Percentiles rank a stretch among this genome's conserved stretches.
phyloP scores from a whole-genome alignment of 805 yeast species.

The Tetrapisispora arboricola region DNA sequence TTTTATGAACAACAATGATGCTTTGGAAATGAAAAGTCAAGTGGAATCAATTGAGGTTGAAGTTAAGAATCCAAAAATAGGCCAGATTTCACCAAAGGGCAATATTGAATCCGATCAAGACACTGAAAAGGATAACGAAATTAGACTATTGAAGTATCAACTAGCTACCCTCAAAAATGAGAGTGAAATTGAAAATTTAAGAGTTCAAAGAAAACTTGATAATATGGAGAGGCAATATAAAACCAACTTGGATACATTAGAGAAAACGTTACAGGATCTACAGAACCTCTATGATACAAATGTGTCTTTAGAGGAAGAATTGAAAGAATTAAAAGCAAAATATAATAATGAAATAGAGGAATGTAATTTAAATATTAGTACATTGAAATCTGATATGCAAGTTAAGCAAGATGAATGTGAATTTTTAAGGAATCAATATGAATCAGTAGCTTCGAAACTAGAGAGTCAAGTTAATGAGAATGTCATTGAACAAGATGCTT shows the following conservation, averaged over 20 bases:
- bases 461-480: conserved; percentile 11
- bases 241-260: conserved; percentile 24
- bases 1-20: not conserved
- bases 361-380: conserved; percentile 26
- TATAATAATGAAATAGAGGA: conserved; percentile 11
- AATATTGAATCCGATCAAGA: not conserved
- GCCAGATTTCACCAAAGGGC: not conserved
- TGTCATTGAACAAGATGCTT: conserved; percentile 13
- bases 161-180: conserved; percentile 31
- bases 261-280: conserved; percentile 25
- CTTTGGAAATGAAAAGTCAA: too few relatives aligned
- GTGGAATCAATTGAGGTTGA: not conserved
- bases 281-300: conserved; percentile 31
- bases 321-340: conserved; percentile 16
- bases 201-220: conserved; percentile 16
- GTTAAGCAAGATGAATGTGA: conserved; percentile 26
- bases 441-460: conserved; percentile 11
- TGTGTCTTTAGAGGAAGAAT: conserved; percentile 11
- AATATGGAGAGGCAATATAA: conserved; percentile 26
- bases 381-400: conserved; percentile 28
- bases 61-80: too few relatives aligned
- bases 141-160: conserved; percentile 29
- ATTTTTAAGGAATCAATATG: conserved; percentile 29
- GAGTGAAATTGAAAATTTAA: conserved; percentile 25
- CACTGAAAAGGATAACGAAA: conserved; percentile 14